A percentile compares a stretch with the other conserved stretches of the same genome.
phyloP scores from a whole-genome alignment of 2,329 filamentous ascomycete species.

The Basipetospora chlamydospora region DNA sequence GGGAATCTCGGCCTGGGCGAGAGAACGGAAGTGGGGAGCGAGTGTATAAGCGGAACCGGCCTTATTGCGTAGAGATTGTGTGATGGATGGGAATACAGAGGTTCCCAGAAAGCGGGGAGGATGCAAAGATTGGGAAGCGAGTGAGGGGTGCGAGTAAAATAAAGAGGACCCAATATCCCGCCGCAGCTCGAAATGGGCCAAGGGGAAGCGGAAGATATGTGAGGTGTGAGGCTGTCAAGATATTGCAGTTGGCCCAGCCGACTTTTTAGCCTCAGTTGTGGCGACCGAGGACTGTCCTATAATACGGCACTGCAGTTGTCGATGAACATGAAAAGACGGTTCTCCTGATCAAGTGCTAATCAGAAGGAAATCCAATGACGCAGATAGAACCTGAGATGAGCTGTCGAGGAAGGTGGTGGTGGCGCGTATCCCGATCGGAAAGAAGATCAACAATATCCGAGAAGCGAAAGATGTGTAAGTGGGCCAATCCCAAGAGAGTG shows the following conservation, averaged over 20 bases:
- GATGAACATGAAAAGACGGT: conserved; percentile 1
- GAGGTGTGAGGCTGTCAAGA: no score
- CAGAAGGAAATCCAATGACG: no score
- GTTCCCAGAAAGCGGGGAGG: background rate
- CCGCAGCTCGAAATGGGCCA: no score
- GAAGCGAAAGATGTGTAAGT: background rate
- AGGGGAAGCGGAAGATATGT: no score
- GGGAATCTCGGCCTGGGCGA: background rate
- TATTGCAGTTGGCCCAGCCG: background rate
- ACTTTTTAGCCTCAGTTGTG: background rate
- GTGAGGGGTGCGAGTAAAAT: background rate
- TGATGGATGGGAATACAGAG: background rate
- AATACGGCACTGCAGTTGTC: no score
- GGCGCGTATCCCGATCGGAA: background rate
- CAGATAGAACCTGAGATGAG: no score
- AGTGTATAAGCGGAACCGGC: conserved; percentile 4
- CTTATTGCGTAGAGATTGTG: conserved; percentile 2
- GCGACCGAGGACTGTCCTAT: background rate
- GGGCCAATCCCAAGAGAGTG: no score
- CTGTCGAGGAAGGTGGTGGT: no score
- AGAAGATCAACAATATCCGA: background rate
- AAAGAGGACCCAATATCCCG: background rate
- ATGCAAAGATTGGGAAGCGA: background rate
- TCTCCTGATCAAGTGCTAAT: no score
- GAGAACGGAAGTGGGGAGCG: background rate